Evolutionary conservation across 2,329 filamentous ascomycete genomes (phyloP), one percentile per base, ranked within the genome.

Genomic region (Penicillium sp.): DNA sequence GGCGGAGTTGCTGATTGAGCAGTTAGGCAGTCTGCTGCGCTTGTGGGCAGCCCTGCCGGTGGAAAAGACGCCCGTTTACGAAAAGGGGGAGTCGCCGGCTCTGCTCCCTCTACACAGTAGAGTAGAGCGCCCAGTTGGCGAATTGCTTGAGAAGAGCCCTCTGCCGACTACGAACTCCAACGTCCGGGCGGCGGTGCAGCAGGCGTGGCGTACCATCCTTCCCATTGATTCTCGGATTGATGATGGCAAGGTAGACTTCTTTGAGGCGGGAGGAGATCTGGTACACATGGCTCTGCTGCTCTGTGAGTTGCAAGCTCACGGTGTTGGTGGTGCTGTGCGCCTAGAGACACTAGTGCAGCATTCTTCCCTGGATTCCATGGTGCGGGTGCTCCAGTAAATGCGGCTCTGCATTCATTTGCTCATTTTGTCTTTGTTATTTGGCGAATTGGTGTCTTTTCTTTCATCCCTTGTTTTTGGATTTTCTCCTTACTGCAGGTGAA

Each of bases 351-450:
- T 44, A 15, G 42, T 44, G 28, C 13, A 35, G 42, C n/a, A 44
- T 44, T 44, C 42, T 34, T 33, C 42, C 24, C 42, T 44, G 42
- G 42, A 44, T 44, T 31, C 31, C 28, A 44, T 44, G 42, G 42
- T 44, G 28, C 28, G 34, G 28, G 29, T 44, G 29, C 42, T 44
- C 13, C 31, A 32, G n/a, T 44, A 35, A 33, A 24, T 40, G 38
- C 12, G 26, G 38, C 31, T 33, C 31, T 33, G 31, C 31, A n/a
- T 33, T 33, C 6, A 33, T 33, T 33, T n/a, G 15, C 31, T 33
- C 31, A 33, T n/a, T n/a, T 33, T 33, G 31, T n/a, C 31, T n/a
- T 33, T 33, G 6, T 33, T n/a, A 33, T n/a, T n/a, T 33, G 31
- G 31, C 31, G 6, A 33, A 33, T 33, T 33, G 31, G 31, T 8